These are phyloP conservation scores for Paxillus involutus DNA, from an alignment of 768 basidiomycete species.

Conservation along the genomic window DNA sequence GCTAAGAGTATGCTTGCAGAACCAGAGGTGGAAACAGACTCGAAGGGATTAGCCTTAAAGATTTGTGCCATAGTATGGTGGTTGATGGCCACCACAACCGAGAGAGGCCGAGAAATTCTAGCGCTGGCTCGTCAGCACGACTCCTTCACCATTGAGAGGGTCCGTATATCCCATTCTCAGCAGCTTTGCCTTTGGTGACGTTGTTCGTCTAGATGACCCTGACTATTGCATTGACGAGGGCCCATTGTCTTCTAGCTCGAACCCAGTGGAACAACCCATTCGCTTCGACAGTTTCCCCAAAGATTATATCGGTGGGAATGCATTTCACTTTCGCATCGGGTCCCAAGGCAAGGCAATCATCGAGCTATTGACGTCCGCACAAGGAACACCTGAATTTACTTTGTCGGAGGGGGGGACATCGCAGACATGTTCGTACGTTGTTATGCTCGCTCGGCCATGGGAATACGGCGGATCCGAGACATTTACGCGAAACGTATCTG, in stretches of 20 bases:
- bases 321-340: conserved; percentile 76
- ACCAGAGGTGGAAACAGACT: conserved; percentile 71
- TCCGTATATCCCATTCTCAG: conserved; percentile 21
- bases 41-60: conserved; percentile 54
- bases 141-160: conserved; percentile 82
- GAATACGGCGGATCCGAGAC: conserved; percentile 67
- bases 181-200: background rate
- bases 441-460: conserved; percentile 56
- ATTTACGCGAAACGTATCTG: conserved; percentile 61
- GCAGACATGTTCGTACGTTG: conserved; percentile 58
- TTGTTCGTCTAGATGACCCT: conserved; percentile 53
- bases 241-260: conserved; percentile 72
- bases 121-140: conserved; percentile 63
- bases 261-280: conserved; percentile 46
- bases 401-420: background rate
- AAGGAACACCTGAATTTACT: too few species aligned
- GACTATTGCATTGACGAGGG: conserved; percentile 54
- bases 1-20: background rate
- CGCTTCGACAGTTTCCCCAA: conserved; percentile 83
- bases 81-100: conserved; percentile 72
- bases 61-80: conserved; percentile 52
- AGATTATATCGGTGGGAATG: conserved; percentile 69
- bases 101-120: conserved; percentile 63
- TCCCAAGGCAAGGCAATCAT: conserved; percentile 51
- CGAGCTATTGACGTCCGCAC: conserved; percentile 60